Base-by-base conservation (phyloP, 75 land plant species). In the Azolla pinnata region DNA sequence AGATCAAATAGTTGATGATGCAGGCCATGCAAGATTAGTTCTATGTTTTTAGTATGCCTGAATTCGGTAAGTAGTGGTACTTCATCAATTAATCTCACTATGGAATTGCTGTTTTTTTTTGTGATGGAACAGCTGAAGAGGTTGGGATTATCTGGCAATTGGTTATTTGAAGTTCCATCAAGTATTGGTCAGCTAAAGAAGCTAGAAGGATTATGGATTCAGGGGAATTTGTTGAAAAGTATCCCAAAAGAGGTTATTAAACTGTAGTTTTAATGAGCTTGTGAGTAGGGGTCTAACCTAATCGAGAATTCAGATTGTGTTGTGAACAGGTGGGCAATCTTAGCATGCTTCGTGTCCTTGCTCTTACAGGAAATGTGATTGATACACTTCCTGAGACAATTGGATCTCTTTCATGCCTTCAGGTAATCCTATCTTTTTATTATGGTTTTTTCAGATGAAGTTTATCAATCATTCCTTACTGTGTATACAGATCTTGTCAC, bases 141-240 rank as follows among this genome's bases (percentile, higher is more conserved):
- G 54, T 44, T 73, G 60, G 76, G 76, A 27, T 28, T 73, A 29
- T 74, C 76, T 54, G 71, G 76, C 60, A 73, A 73, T 38, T 27
- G 32, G 54, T 52, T 73, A 29, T 18, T 28, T 30, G 60, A 38
- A 57, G 34, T 73, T 14, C 71, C 76, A 29, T 52, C 52, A 38
- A 60, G 65, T 29, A 73, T 73, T 30, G 65, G 76, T 30, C 48
- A 57, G 23, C 12, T 73, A 21, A 33, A 45, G 33, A 51, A 73
- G 45, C 66, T 73, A 2, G 65, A 67, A 56, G 71, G 71, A 17
- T 60, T 73, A 33, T 73, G 76, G 76, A 30, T 73, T 25, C 71
- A 67, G 42, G 76, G 76, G 17, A 73, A 73, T 44, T 33, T 67
- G 38, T 55, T 73, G 24, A 64, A 56, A n/a, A 17, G 30, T 50